Conservation (phyloP, 352 stramenopile species). For the Pythium brassicae region DNA sequence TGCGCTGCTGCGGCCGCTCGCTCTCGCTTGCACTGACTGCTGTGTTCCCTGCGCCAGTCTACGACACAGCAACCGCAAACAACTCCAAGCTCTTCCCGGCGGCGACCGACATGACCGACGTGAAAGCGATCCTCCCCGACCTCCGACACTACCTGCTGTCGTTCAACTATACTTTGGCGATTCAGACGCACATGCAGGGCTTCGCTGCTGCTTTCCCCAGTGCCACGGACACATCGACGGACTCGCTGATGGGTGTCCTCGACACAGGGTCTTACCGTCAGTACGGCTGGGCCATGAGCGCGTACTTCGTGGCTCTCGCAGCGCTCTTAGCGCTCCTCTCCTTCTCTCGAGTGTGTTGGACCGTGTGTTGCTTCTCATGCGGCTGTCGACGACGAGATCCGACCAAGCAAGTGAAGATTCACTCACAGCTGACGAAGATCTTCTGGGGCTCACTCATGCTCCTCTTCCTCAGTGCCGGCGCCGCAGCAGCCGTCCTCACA, state of each 20-base stretch:
- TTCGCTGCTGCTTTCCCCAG: no score
- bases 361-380: slow-evolving; percentile 43
- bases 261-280: slow-evolving; percentile 36
- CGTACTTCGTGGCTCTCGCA: slow-evolving; percentile 24
- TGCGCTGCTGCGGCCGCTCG: no score
- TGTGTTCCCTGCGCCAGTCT: slow-evolving; percentile 29
- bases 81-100: slow-evolving; percentile 41
- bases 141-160: slow-evolving; percentile 33
- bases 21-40: neutral
- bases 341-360: slow-evolving; percentile 42
- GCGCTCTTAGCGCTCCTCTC: slow-evolving; percentile 28
- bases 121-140: slow-evolving; percentile 39
- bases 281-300: slow-evolving; percentile 32
- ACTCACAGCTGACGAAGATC: slow-evolving; percentile 44
- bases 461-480: slow-evolving; percentile 21
- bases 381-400: slow-evolving; percentile 39
- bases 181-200: slow-evolving; percentile 8
- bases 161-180: slow-evolving; percentile 35
- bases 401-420: slow-evolving; percentile 37
- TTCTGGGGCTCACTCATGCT: slow-evolving; percentile 30
- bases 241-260: slow-evolving; percentile 20
- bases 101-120: slow-evolving; percentile 24
- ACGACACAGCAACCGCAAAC: slow-evolving; percentile 42
- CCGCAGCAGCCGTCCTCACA: slow-evolving; percentile 19
- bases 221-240: neutral